A percentile compares a stretch with the other conserved stretches of the same genome.
These are phyloP conservation scores for Polytrichum formosum DNA, from an alignment of 225 moss, liverwort and hornwort genomes.

Conservation along the genomic window DNA sequence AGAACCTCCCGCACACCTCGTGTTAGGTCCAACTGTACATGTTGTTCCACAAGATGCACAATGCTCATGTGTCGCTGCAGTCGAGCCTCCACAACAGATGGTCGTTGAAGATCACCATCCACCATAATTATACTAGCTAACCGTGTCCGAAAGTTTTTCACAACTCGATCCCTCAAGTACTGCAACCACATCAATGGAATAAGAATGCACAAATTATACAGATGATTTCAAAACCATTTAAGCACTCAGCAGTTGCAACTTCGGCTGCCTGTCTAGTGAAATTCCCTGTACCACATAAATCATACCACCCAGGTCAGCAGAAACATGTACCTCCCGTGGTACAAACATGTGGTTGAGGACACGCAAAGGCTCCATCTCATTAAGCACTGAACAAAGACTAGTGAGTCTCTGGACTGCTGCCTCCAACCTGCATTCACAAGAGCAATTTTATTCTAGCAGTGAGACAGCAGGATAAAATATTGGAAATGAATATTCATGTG, in stretches of 20 bases:
- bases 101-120: slow-evolving; percentile 86
- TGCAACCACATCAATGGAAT: slow-evolving; percentile 19
- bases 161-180: slow-evolving; percentile 90
- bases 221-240: background rate
- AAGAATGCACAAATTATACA: background rate
- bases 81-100: slow-evolving; percentile 80
- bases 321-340: slow-evolving; percentile 69
- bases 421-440: slow-evolving; percentile 60
- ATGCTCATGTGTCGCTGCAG: slow-evolving; percentile 98
- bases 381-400: slow-evolving; percentile 94
- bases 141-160: slow-evolving; percentile 77
- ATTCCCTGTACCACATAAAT: background rate
- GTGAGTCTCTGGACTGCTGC: slow-evolving; percentile 99
- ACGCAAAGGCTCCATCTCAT: slow-evolving; percentile 98
- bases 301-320: background rate
- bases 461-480: background rate
- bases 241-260: no score
- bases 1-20: slow-evolving; percentile 91
- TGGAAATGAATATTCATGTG: no score
- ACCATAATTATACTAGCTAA: slow-evolving; percentile 74
- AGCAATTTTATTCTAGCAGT: background rate
- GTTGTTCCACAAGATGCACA: slow-evolving; percentile 93
- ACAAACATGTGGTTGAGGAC: slow-evolving; percentile 97
- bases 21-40: slow-evolving; percentile 93
- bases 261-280: background rate